Evolutionary conservation across 148 eudicot genomes (phyloP), one percentile per base, ranked within the genome.

Genomic region (Camellia japonica): DNA sequence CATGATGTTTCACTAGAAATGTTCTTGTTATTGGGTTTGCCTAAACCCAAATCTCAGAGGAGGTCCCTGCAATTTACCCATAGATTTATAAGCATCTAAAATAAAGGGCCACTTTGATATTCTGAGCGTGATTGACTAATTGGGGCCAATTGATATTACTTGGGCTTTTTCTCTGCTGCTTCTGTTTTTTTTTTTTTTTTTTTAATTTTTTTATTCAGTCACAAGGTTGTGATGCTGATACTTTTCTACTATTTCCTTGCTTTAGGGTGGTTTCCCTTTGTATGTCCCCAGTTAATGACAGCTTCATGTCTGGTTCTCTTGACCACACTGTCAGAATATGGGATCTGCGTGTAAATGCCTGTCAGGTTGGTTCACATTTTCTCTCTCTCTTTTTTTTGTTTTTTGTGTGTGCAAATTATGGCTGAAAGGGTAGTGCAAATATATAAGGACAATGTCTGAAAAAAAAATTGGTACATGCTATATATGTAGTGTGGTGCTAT

Each of bases 331-430:
- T 96, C 77, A 90, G 99, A 64, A 96, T 96, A 79, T 96, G 99
- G 99, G 99, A 96, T 87, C 91, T 96, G 78, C 94, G 99, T 68
- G 99, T 96, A 30, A 96, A 96, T 88, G 92, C 95, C 74, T 96
- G 99, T 87, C 99, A 96, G 99, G 99, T 96, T 83, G 77, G 90
- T 82, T 80, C 79, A 43, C 60, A 55, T 42, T 62, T 69, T 71
- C 71, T 20, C 42, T 6, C 68, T 60, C 30, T 23, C 30, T 23
- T 0, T 23, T 0, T 23, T 0, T 0, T 52, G n/a, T 6, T 0
- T 30, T 30, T 30, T 30, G 0, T 30, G 30, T 30, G 38, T 70
- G 68, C 61, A 66, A 55, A 67, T 66, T 54, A 19, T 46, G 6
- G 19, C n/a, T 23, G 49, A 16, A 51, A 71, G 20, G 67, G 14